phyloP scores from a whole-genome alignment of 2,329 filamentous ascomycete genomes.

The Lecanicillium sp. region DNA sequence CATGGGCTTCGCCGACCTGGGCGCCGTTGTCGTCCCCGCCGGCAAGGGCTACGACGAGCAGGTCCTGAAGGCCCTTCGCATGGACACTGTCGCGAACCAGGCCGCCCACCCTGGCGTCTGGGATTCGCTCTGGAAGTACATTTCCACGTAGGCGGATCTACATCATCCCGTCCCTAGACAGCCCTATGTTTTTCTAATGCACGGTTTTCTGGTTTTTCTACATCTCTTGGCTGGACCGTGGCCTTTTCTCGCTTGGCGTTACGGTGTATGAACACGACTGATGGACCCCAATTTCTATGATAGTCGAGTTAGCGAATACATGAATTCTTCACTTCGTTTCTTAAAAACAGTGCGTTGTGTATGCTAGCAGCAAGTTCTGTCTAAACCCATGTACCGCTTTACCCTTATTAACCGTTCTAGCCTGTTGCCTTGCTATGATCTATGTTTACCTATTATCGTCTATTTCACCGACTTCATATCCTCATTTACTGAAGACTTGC shows the following conservation, averaged over 20 bases:
- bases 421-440: no score
- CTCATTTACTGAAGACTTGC: neutral
- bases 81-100: slow-evolving; percentile 2
- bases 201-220: neutral
- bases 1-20: slow-evolving; percentile 16
- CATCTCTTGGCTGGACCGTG: no score
- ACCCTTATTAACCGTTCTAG: neutral
- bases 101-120: neutral
- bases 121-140: slow-evolving; percentile 10
- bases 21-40: slow-evolving; percentile 12
- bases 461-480: slow-evolving; percentile 5
- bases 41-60: slow-evolving; percentile 11
- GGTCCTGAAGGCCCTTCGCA: slow-evolving; percentile 14
- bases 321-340: no score
- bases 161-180: no score
- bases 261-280: no score
- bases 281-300: no score
- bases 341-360: no score
- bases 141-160: neutral
- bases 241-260: no score
- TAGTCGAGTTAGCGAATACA: no score
- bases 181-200: no score
- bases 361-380: no score
- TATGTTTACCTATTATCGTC: neutral
- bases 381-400: neutral